Evolutionary conservation across 345 rosid genomes (phyloP).

Genomic region (Salix brachista): DNA sequence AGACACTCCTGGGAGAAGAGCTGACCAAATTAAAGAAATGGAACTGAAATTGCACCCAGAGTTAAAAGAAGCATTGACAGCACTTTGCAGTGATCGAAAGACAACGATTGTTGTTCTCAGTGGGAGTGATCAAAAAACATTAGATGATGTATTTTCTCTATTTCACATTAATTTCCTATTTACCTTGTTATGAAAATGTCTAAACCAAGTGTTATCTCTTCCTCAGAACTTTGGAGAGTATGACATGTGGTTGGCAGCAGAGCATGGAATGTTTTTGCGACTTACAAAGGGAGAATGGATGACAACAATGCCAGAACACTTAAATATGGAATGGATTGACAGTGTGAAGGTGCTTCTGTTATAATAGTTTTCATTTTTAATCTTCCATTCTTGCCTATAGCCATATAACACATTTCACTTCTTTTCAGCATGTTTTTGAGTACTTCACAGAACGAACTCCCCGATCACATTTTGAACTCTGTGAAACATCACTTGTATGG

Average conservation of each 20-base stretch:
- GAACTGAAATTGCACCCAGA: constrained; percentile 90
- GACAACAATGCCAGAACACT: constrained; percentile 99
- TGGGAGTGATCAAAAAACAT: constrained; percentile 67
- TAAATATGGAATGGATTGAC: constrained; percentile 99
- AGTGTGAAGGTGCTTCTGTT: constrained; percentile 70
- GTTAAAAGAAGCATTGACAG: constrained; percentile 56
- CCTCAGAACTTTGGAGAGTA: constrained; percentile 79
- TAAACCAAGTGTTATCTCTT: constrained; percentile 10
- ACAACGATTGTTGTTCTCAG: constrained; percentile 89
- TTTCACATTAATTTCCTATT: background rate
- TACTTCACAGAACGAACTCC: constrained; percentile 98
- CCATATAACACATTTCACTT: constrained; percentile 23
- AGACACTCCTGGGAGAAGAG: constrained; percentile 85
- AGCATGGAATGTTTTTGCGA: constrained; percentile 96
- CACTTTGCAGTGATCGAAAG: constrained; percentile 65
- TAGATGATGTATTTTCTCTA: constrained; percentile 59
- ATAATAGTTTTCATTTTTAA: background rate
- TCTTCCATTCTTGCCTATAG: constrained; percentile 13
- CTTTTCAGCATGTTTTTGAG: constrained; percentile 87
- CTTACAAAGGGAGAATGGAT: constrained; percentile 83
- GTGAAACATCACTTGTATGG: constrained; percentile 96
- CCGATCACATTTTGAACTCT: constrained; percentile 78
- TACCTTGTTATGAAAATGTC: background rate
- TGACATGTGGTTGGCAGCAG: constrained; percentile 95
- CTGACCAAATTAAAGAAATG: constrained; percentile 96